Percentiles rank a stretch among this genome's conserved stretches.
These are phyloP conservation scores for Fusarium penzigii DNA, from an alignment of 2,329 filamentous ascomycete species.

Conservation along the genomic window DNA sequence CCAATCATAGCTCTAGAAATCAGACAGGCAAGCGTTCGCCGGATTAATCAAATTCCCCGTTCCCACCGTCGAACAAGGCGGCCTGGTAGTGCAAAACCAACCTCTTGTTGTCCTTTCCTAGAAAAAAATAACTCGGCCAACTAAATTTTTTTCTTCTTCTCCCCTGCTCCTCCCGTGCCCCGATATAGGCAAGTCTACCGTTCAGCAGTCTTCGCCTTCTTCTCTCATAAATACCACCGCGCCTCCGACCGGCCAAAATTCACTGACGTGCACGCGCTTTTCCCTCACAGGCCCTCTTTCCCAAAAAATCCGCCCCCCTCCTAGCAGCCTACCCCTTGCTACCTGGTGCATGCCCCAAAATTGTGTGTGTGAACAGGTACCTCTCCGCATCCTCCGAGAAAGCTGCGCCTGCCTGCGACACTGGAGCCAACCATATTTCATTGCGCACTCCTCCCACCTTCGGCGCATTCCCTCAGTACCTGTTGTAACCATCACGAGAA, in stretches of 20 bases:
- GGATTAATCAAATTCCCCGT: background rate
- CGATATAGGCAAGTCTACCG: slow-evolving; percentile 41
- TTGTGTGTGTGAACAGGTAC: slow-evolving; percentile 25
- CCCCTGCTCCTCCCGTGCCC: slow-evolving; percentile 35
- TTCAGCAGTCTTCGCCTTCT: slow-evolving; percentile 36
- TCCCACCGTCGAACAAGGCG: slow-evolving; percentile 1
- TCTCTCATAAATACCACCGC: slow-evolving; percentile 50
- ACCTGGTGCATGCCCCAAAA: slow-evolving; percentile 8
- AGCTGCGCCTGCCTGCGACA: slow-evolving; percentile 10
- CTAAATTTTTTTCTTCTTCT: slow-evolving; percentile 37
- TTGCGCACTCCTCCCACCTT: background rate
- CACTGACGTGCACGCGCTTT: slow-evolving; percentile 50
- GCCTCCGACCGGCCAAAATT: slow-evolving; percentile 45
- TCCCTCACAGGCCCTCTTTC: slow-evolving; percentile 41
- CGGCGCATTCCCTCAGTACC: background rate
- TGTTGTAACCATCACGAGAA: background rate
- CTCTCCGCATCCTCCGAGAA: slow-evolving; percentile 5
- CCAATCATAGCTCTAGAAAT: background rate
- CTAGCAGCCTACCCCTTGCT: slow-evolving; percentile 13
- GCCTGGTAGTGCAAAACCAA: slow-evolving; percentile 5
- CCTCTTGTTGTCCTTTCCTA: slow-evolving; percentile 7
- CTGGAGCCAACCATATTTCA: slow-evolving; percentile 10
- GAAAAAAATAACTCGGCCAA: slow-evolving; percentile 31
- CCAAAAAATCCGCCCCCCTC: slow-evolving; percentile 21
- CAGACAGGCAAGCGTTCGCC: background rate